phyloP scores from a whole-genome alignment of 441 rosid genomes.

The Corymbia calophylla region DNA sequence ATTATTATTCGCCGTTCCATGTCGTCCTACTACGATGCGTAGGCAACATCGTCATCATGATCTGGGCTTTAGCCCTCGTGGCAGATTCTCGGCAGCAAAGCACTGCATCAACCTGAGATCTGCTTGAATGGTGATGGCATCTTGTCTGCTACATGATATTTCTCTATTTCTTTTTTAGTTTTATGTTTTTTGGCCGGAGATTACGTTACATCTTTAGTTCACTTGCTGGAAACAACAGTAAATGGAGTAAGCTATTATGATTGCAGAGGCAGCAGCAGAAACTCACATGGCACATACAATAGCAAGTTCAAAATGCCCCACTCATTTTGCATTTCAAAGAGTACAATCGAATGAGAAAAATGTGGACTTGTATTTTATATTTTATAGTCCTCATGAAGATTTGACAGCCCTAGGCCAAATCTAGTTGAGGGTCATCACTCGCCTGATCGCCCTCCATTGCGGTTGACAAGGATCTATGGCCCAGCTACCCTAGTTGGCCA shows the following conservation, averaged over 20 bases:
- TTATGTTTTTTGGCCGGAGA: not conserved
- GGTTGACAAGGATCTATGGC: not conserved
- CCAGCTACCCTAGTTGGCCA: not conserved
- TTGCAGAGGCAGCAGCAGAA: not conserved
- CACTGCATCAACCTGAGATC: not conserved
- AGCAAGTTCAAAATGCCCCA: not conserved
- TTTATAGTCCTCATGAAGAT: not conserved
- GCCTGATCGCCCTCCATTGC: not conserved
- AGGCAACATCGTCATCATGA: not conserved
- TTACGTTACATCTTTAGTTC: not conserved
- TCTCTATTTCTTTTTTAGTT: not conserved
- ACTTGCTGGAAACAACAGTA: not conserved
- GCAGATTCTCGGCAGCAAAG: not conserved
- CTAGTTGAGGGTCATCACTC: not conserved
- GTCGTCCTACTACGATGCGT: not conserved
- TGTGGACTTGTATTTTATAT: not conserved
- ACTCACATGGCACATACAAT: not conserved
- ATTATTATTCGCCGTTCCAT: not conserved
- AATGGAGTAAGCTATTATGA: not conserved
- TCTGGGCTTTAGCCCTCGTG: not conserved
- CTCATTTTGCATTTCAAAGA: not conserved
- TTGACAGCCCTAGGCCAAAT: accelerated
- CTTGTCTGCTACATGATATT: not conserved
- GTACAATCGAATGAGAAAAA: not conserved
- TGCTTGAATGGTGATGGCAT: not conserved